Percentiles rank a stretch among this genome's conserved stretches.
These are phyloP conservation scores for Cudoniella acicularis DNA, from an alignment of 495 filamentous ascomycete genomes.

Conservation along the genomic window DNA sequence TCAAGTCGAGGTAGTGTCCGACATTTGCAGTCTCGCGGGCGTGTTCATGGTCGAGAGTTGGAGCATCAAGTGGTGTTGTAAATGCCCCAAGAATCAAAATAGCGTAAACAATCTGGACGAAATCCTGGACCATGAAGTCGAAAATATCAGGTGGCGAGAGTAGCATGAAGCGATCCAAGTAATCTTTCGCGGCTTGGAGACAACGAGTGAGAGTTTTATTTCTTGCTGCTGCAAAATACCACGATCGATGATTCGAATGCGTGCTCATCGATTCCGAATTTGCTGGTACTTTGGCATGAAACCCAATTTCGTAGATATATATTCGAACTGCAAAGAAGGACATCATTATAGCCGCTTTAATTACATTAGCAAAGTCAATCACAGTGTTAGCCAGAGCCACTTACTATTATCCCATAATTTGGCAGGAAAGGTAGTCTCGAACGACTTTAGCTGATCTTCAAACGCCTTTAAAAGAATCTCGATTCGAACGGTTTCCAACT, in stretches of 20 bases:
- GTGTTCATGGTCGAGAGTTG: background rate
- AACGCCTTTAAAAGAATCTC: slow-evolving; percentile 16
- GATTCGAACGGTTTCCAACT: slow-evolving; percentile 11
- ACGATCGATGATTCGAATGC: slow-evolving; percentile 1
- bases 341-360: slow-evolving; percentile 13
- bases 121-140: slow-evolving; percentile 7
- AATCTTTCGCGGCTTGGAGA: slow-evolving; percentile 10
- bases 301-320: slow-evolving; percentile 20
- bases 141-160: background rate
- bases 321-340: slow-evolving; percentile 9
- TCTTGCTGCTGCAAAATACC: slow-evolving; percentile 15
- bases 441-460: slow-evolving; percentile 9
- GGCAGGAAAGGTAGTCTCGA: slow-evolving; percentile 10
- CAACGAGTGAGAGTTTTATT: slow-evolving; percentile 8
- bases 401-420: slow-evolving; percentile 21
- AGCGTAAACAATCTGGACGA: slow-evolving; percentile 14
- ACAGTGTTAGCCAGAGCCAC: background rate
- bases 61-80: background rate
- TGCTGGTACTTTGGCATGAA: background rate
- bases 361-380: background rate
- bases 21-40: slow-evolving; percentile 6
- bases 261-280: background rate
- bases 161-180: slow-evolving; percentile 12
- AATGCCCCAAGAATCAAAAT: slow-evolving; percentile 16
- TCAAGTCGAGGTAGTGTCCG: slow-evolving; percentile 4